These are phyloP conservation scores for Pisolithus thermaeus DNA, from an alignment of 1,284 basidiomycete species.

Conservation along the genomic window DNA sequence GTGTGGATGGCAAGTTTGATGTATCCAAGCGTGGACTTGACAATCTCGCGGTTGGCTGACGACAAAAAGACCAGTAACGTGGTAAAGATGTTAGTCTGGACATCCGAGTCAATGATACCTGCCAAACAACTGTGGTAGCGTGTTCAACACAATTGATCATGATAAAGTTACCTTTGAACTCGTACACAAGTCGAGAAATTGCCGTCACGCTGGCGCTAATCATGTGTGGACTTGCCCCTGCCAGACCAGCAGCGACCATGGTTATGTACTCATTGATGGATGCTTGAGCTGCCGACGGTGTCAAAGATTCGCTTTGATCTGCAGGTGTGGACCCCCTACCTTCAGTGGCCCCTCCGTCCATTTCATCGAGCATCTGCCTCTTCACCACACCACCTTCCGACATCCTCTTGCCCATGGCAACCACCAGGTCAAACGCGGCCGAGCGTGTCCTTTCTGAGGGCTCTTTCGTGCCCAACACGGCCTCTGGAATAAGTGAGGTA, in stretches of 20 bases:
- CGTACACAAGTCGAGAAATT: slow-evolving; percentile 90
- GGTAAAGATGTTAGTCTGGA: slow-evolving; percentile 81
- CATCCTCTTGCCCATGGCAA: slow-evolving; percentile 95
- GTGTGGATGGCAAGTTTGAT: slow-evolving; percentile 92
- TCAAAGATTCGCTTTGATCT: slow-evolving; percentile 3
- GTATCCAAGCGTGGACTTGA: slow-evolving; percentile 94
- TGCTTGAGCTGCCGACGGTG: slow-evolving; percentile 53
- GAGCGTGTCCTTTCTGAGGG: slow-evolving; percentile 89
- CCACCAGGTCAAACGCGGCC: slow-evolving; percentile 87
- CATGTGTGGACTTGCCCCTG: slow-evolving; percentile 94
- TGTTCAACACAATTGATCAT: neutral
- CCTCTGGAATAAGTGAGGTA: slow-evolving; percentile 89
- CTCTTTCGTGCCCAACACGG: slow-evolving; percentile 96
- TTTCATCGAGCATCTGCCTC: slow-evolving; percentile 72
- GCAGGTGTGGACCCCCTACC: slow-evolving; percentile 35
- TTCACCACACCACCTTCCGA: slow-evolving; percentile 79
- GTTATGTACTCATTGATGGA: slow-evolving; percentile 92
- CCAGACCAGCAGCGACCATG: slow-evolving; percentile 95
- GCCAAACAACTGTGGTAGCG: neutral
- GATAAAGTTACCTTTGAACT: slow-evolving; percentile 82
- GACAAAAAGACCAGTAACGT: slow-evolving; percentile 89
- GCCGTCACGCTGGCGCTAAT: slow-evolving; percentile 96
- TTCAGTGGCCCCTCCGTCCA: slow-evolving; percentile 59
- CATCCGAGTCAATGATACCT: slow-evolving; percentile 72
- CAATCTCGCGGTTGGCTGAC: slow-evolving; percentile 95